A percentile compares a stretch with the other conserved stretches of the same genome.
These are phyloP conservation scores for Paratrypanosoma confusum DNA, from an alignment of 208 protist species.

Conservation along the genomic window DNA sequence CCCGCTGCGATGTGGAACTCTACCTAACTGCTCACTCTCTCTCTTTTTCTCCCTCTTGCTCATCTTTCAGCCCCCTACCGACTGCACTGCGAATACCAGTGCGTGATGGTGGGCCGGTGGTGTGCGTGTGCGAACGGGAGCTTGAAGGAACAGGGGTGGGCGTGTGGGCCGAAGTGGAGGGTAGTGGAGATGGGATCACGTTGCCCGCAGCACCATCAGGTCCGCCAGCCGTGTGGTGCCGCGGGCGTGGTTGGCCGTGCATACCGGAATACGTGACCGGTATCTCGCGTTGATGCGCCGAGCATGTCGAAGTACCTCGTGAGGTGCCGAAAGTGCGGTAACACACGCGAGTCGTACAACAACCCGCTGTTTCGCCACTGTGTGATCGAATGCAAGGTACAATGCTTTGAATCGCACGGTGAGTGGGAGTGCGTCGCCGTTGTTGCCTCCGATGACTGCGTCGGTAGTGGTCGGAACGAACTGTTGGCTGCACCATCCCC, in stretches of 20 bases:
- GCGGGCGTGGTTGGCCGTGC: no score
- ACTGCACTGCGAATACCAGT: no score
- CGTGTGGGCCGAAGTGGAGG: neutral
- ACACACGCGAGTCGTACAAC: slow-evolving; percentile 35
- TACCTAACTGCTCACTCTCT: no score
- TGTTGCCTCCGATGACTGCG: no score
- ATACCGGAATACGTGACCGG: neutral
- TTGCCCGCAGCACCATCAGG: neutral
- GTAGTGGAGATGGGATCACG: neutral
- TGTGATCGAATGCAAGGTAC: slow-evolving; percentile 33
- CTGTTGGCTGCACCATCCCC: no score
- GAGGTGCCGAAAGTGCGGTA: slow-evolving; percentile 28
- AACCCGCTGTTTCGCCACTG: slow-evolving; percentile 21
- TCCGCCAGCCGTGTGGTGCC: no score
- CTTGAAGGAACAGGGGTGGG: neutral
- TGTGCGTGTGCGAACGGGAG: neutral
- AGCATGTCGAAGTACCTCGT: slow-evolving; percentile 24
- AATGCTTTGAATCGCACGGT: slow-evolving; percentile 27
- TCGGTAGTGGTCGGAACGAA: no score
- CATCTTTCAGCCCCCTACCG: no score
- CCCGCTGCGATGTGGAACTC: no score
- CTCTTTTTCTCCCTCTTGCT: no score
- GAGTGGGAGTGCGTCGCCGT: slow-evolving; percentile 28
- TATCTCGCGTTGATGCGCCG: neutral
- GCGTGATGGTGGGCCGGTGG: no score